phyloP scores from a whole-genome alignment of 768 basidiomycete genomes.

The Daedaleopsis nitida region DNA sequence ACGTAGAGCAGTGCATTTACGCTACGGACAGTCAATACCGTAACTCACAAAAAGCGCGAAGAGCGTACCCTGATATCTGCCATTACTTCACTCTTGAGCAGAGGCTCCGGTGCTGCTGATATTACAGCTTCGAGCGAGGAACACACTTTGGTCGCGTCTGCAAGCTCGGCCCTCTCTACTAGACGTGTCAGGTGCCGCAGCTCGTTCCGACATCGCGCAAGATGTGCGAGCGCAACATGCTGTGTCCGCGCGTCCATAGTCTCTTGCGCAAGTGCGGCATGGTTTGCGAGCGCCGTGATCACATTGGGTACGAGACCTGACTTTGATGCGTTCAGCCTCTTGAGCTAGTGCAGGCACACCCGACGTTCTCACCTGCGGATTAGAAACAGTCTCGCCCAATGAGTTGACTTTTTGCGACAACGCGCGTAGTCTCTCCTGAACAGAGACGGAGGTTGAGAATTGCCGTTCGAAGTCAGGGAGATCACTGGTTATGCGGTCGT shows the following conservation, averaged over 20 bases:
- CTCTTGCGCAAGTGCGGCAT: conserved; percentile 66
- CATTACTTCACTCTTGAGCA: conserved; percentile 54
- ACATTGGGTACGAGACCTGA: conserved; percentile 68
- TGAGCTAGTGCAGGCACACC: no score
- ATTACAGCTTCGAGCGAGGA: conserved; percentile 46
- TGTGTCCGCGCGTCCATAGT: conserved; percentile 54
- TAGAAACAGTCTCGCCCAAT: conserved; percentile 52
- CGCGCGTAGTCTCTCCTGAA: conserved; percentile 58
- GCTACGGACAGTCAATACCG: conserved; percentile 39
- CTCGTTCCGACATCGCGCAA: conserved; percentile 52
- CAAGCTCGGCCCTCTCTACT: conserved; percentile 59
- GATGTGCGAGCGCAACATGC: conserved; percentile 53
- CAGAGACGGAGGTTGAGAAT: conserved; percentile 58
- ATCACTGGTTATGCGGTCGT: conserved; percentile 70
- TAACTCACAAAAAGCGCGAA: neutral
- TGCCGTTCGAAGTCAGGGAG: conserved; percentile 66
- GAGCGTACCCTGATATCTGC: conserved; percentile 58
- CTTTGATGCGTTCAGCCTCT: conserved; percentile 39
- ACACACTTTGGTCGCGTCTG: conserved; percentile 58
- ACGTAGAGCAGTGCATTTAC: conserved; percentile 50
- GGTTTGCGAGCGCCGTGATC: conserved; percentile 53
- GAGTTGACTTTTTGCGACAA: conserved; percentile 55
- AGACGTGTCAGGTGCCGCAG: conserved; percentile 47
- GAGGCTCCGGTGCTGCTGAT: conserved; percentile 47
- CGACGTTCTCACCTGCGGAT: conserved; percentile 55